phyloP scores from a whole-genome alignment of 2,329 filamentous ascomycete species.

The Arthrocladium fulminans region DNA sequence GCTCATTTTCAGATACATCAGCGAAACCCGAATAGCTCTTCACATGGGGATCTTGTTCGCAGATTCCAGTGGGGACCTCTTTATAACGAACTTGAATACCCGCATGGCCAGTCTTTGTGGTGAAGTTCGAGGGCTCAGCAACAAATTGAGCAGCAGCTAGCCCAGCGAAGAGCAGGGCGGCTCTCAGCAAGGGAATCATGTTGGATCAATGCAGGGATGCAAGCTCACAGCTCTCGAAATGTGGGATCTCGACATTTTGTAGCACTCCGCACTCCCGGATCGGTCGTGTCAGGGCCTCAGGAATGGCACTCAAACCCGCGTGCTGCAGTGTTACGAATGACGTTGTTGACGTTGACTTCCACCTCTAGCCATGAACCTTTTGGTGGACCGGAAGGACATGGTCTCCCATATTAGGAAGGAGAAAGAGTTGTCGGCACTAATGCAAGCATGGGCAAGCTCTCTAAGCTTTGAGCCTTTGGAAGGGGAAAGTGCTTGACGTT shows the following conservation, averaged over 20 bases:
- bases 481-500: too few relatives aligned
- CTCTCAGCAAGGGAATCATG: not conserved
- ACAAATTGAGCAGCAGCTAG: conserved; percentile 29
- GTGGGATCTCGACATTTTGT: not conserved
- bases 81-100: conserved; percentile 41
- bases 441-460: too few relatives aligned
- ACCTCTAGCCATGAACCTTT: too few relatives aligned
- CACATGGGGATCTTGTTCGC: conserved; percentile 42
- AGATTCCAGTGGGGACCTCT: conserved; percentile 39
- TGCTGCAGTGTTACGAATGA: too few relatives aligned
- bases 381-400: too few relatives aligned
- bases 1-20: conserved; percentile 43
- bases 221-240: not conserved
- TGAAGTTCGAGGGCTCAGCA: conserved; percentile 30
- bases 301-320: too few relatives aligned
- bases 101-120: conserved; percentile 29
- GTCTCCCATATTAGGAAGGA: too few relatives aligned
- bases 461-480: too few relatives aligned
- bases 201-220: not conserved
- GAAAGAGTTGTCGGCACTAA: too few relatives aligned
- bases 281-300: too few relatives aligned
- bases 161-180: conserved; percentile 6
- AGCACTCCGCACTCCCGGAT: not conserved
- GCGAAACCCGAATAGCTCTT: conserved; percentile 53
- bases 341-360: too few relatives aligned